Evolutionary conservation across 2,329 filamentous ascomycete genomes (phyloP).

Genomic region (Chaetomiaceae sp.): DNA sequence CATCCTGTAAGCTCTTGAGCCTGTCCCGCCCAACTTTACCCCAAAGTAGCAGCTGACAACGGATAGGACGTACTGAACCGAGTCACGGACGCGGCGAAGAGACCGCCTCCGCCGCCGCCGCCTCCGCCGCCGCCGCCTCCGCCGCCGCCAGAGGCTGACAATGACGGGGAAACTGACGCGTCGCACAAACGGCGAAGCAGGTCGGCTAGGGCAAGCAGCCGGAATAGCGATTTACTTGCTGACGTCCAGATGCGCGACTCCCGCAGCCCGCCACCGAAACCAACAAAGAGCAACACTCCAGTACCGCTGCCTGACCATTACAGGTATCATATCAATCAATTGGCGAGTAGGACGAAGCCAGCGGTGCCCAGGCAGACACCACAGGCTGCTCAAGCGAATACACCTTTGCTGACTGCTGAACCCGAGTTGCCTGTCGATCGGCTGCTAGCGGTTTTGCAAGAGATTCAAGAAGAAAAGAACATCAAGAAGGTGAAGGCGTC

Average conservation of each 20-base stretch:
- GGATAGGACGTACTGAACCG: conserved; percentile 15
- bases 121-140: background rate
- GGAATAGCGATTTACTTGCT: too few relatives aligned
- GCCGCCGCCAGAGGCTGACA: background rate
- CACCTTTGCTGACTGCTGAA: background rate
- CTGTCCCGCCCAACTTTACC: too few relatives aligned
- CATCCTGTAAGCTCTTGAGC: conserved; percentile 36
- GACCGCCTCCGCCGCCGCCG: background rate
- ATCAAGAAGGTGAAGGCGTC: conserved; percentile 24
- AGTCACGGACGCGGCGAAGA: conserved; percentile 10
- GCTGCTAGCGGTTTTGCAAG: conserved; percentile 21
- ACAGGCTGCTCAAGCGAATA: background rate
- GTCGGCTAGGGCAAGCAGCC: conserved; percentile 22
- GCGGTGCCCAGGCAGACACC: background rate
- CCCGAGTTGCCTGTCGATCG: conserved; percentile 19
- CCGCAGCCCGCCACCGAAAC: conserved; percentile 11
- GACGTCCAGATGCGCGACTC: conserved; percentile 6
- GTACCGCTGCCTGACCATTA: conserved; percentile 19
- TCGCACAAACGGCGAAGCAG: conserved; percentile 18
- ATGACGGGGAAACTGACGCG: conserved; percentile 8
- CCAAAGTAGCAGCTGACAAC: background rate
- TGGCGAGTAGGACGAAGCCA: conserved; percentile 1
- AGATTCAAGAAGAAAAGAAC: conserved; percentile 27
- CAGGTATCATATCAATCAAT: background rate
- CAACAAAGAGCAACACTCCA: conserved; percentile 15